A percentile compares a stretch with the other conserved stretches of the same genome.
These are phyloP conservation scores for Leonotis leonurus DNA, from an alignment of 257 asterid genomes.

Conservation along the genomic window DNA sequence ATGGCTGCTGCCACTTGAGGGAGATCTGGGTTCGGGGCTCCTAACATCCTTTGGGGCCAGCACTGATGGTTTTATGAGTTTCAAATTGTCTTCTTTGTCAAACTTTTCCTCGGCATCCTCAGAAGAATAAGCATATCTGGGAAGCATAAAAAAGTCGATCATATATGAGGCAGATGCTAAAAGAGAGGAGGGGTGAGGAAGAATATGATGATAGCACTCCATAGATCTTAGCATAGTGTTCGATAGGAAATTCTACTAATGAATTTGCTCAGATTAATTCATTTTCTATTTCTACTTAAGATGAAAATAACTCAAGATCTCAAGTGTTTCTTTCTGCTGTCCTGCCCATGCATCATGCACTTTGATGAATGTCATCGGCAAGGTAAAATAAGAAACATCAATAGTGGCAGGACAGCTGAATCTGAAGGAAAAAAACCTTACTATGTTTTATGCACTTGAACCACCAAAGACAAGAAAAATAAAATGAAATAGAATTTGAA, in stretches of 20 bases:
- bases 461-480: not conserved
- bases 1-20: slow-evolving; percentile 27
- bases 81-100: slow-evolving; percentile 64
- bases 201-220: not conserved
- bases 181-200: not conserved
- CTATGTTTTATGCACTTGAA: not conserved
- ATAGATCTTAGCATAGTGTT: not conserved
- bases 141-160: not conserved
- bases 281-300: not conserved
- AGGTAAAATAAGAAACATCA: not conserved
- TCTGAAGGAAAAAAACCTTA: not conserved
- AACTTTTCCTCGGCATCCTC: slow-evolving; percentile 77
- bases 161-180: not conserved
- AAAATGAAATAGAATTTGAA: not conserved
- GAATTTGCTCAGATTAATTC: not conserved
- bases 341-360: not conserved
- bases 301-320: not conserved
- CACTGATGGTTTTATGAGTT: slow-evolving; percentile 71
- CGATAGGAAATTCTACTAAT: not conserved
- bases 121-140: slow-evolving; percentile 88
- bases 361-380: not conserved
- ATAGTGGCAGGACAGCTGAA: not conserved
- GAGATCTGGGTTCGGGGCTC: slow-evolving; percentile 37
- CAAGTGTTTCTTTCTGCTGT: not conserved
- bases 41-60: slow-evolving; percentile 49